phyloP scores from a whole-genome alignment of 441 rosid genomes.

The Flueggea neowawraea region DNA sequence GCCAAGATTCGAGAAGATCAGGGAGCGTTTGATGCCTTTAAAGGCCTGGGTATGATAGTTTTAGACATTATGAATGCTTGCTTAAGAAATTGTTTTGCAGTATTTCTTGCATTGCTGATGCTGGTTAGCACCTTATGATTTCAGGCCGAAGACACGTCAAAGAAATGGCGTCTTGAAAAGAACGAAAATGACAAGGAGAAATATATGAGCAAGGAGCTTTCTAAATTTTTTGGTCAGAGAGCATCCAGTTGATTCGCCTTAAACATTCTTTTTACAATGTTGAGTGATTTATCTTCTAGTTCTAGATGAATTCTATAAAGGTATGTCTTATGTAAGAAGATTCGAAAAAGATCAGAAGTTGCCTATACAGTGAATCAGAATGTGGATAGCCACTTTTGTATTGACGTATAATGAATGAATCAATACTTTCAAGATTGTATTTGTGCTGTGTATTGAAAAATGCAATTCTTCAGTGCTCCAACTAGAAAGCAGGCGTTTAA shows the following conservation, averaged over 20 bases:
- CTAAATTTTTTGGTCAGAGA: slow-evolving; percentile 53
- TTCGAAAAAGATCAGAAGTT: too few species aligned
- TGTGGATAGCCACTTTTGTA: too few species aligned
- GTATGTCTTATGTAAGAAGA: too few species aligned
- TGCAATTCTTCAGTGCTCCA: too few species aligned
- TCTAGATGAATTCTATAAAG: not conserved
- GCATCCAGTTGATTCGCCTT: slow-evolving; percentile 23
- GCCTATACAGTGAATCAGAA: too few species aligned
- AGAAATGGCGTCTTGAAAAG: slow-evolving; percentile 64
- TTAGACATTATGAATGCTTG: not conserved
- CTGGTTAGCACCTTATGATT: slow-evolving; percentile 15
- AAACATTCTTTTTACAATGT: not conserved
- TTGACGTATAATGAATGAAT: too few species aligned
- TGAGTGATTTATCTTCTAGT: not conserved
- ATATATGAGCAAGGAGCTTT: slow-evolving; percentile 63
- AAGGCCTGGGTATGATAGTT: slow-evolving; percentile 62
- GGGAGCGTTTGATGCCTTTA: slow-evolving; percentile 59
- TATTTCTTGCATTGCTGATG: not conserved
- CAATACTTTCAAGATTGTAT: too few species aligned
- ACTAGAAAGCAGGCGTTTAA: too few species aligned
- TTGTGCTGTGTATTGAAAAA: too few species aligned
- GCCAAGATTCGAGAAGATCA: slow-evolving; percentile 53
- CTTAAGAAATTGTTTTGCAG: not conserved
- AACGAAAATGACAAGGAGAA: slow-evolving; percentile 51
- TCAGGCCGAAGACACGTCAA: slow-evolving; percentile 60